Conservation (phyloP, 495 filamentous ascomycete species). For the Corynascus novoguineensis region DNA sequence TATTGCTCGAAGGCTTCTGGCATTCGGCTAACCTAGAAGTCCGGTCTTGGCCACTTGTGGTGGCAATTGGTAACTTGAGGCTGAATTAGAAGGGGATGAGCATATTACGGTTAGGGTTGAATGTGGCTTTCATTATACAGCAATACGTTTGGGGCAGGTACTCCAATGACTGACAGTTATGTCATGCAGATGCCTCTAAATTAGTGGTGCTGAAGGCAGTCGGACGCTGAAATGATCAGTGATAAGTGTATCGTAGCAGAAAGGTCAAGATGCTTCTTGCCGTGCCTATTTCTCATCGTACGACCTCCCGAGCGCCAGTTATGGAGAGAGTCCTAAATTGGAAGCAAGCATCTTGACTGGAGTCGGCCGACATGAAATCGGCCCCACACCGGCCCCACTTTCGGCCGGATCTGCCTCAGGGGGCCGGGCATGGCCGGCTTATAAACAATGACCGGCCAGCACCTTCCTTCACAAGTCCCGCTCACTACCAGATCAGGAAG, state of each 20-base stretch:
- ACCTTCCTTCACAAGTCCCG: not conserved
- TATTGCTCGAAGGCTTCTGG: no score
- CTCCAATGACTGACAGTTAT: no score
- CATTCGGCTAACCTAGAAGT: no score
- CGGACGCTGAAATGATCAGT: no score
- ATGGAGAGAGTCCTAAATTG: not conserved
- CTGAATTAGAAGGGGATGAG: no score
- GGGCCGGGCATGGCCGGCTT: not conserved
- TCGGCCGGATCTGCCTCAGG: not conserved
- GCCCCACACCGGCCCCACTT: constrained; percentile 1
- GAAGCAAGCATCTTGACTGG: not conserved
- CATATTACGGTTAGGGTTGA: no score
- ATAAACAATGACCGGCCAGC: not conserved
- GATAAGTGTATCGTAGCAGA: not conserved
- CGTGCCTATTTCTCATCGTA: not conserved
- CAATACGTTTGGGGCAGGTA: no score
- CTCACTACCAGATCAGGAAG: not conserved
- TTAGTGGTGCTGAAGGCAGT: no score
- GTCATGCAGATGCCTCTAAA: no score
- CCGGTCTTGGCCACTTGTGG: no score
- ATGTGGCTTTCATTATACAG: no score
- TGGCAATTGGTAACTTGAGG: no score
- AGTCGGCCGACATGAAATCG: not conserved
- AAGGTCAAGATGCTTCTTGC: not conserved
- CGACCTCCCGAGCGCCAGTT: not conserved